Conservation (phyloP, 768 basidiomycete genomes). For the Rhodosporidiobolus sp. region DNA sequence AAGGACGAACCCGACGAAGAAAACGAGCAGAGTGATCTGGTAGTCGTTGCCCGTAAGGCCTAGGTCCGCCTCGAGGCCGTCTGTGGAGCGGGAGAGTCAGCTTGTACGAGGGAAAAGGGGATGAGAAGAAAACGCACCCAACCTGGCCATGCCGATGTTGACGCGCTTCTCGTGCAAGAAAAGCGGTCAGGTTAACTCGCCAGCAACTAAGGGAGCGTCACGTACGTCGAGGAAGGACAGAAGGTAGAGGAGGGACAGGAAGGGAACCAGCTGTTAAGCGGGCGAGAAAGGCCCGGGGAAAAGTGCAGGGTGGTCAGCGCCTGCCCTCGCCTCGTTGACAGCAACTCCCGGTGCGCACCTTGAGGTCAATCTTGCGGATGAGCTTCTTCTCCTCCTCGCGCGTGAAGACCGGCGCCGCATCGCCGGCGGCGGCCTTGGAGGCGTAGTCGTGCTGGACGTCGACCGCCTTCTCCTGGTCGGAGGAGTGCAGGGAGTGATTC, state of each 20-base stretch:
- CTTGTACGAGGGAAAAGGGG: constrained; percentile 5
- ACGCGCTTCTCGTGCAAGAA: constrained; percentile 36
- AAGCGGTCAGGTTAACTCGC: background rate
- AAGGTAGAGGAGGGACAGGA: constrained; percentile 51
- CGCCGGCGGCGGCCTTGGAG: background rate
- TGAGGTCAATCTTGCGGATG: constrained; percentile 59
- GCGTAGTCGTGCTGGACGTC: constrained; percentile 11
- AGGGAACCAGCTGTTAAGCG: constrained; percentile 50
- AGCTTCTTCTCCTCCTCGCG: constrained; percentile 57
- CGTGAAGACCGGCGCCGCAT: constrained; percentile 47
- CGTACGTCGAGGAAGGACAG: constrained; percentile 46
- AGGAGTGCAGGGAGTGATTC: background rate
- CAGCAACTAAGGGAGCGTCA: too few relatives aligned
- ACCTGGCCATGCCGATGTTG: constrained; percentile 32
- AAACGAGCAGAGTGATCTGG: constrained; percentile 41
- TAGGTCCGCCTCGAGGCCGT: constrained; percentile 37
- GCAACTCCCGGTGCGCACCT: constrained; percentile 28
- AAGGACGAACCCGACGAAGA: constrained; percentile 50
- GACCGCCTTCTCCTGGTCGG: constrained; percentile 19
- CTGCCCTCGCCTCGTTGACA: background rate
- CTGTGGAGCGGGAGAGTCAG: constrained; percentile 3
- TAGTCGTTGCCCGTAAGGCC: constrained; percentile 22
- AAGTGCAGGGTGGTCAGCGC: background rate
- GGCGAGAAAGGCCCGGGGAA: constrained; percentile 2
- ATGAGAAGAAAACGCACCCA: background rate